phyloP scores from a whole-genome alignment of 148 eudicot genomes.

The Cornus suecica region DNA sequence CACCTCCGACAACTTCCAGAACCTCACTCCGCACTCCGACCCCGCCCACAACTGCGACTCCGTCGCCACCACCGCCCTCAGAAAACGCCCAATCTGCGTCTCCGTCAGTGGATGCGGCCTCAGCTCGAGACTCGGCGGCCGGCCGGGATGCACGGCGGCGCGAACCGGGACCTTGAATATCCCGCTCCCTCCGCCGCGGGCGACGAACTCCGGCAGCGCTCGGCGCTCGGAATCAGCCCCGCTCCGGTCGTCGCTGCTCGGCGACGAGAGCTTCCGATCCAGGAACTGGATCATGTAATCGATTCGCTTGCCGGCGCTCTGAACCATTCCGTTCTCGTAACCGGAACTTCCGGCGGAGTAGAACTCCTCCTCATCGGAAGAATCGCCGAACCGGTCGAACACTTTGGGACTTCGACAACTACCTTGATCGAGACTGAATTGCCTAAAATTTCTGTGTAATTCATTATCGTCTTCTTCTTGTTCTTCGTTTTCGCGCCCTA shows the following conservation, averaged over 20 bases:
- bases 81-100: slow-evolving; percentile 55
- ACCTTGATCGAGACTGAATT: slow-evolving; percentile 3
- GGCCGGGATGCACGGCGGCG: slow-evolving; percentile 48
- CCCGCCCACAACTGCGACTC: slow-evolving; percentile 72
- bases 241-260: not conserved
- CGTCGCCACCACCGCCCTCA: slow-evolving; percentile 41
- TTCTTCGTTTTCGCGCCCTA: not conserved
- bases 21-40: slow-evolving; percentile 61
- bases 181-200: slow-evolving; percentile 46
- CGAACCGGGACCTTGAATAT: slow-evolving; percentile 56
- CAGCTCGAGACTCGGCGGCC: slow-evolving; percentile 74
- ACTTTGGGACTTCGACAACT: slow-evolving; percentile 37
- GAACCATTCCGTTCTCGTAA: slow-evolving; percentile 28
- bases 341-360: slow-evolving; percentile 18
- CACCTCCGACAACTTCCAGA: slow-evolving; percentile 56
- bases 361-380: slow-evolving; percentile 42
- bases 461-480: not conserved
- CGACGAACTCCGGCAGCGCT: slow-evolving; percentile 64
- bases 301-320: slow-evolving; percentile 55
- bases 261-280: slow-evolving; percentile 56
- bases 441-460: not conserved
- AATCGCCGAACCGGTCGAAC: slow-evolving; percentile 65
- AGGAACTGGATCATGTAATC: slow-evolving; percentile 83
- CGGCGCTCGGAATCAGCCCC: not conserved
- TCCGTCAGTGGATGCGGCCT: slow-evolving; percentile 79